Evolutionary conservation across 176 grass and related monocot genomes (phyloP).

Genomic region (Carex cristatella): DNA sequence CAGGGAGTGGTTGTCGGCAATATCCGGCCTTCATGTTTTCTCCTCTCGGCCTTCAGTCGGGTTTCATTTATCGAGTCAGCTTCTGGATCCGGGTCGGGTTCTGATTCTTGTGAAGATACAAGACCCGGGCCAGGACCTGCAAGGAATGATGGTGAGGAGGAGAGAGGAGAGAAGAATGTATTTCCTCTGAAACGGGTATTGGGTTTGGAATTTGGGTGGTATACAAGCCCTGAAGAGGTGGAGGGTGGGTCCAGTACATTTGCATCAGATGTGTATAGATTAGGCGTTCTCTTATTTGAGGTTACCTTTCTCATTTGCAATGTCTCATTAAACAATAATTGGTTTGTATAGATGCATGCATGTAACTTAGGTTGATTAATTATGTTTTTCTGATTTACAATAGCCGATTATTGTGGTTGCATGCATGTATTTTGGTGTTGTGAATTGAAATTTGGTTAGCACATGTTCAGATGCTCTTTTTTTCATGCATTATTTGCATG

Average conservation of each 20-base stretch:
- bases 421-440: neutral
- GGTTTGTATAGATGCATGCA: neutral
- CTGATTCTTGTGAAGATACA: constrained; percentile 47
- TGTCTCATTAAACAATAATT: neutral
- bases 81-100: constrained; percentile 65
- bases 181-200: constrained; percentile 84
- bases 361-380: neutral
- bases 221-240: constrained; percentile 84
- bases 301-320: constrained; percentile 24
- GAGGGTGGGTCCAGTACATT: constrained; percentile 43
- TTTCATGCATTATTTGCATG: constrained; percentile 19
- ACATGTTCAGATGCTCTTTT: neutral
- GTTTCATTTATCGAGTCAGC: constrained; percentile 96
- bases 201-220: constrained; percentile 80
- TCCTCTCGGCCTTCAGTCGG: constrained; percentile 71
- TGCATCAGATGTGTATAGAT: constrained; percentile 87
- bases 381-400: too few species aligned
- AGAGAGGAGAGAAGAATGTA: constrained; percentile 26
- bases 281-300: constrained; percentile 95
- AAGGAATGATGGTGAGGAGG: constrained; percentile 3
- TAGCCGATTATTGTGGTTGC: neutral
- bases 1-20: constrained; percentile 83
- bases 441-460: neutral
- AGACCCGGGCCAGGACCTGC: constrained; percentile 5
- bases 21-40: constrained; percentile 84